Conservation (phyloP, 1,139 yeast species). For the Diutina mesorugosa region DNA sequence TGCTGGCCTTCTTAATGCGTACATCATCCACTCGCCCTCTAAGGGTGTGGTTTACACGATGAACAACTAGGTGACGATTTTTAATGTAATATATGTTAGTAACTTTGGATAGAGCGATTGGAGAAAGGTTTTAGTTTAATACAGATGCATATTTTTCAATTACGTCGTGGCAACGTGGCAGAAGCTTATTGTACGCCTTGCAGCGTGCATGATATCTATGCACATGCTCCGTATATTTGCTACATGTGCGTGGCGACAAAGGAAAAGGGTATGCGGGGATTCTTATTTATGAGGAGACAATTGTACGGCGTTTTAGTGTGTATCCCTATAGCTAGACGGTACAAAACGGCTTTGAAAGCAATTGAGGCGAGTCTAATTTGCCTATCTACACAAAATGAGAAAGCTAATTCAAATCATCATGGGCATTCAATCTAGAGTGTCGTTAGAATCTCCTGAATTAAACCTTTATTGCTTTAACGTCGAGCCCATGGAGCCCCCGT, state of each 20-base stretch:
- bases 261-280: background rate
- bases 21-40: slow-evolving; percentile 55
- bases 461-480: background rate
- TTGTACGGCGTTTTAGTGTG: background rate
- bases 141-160: background rate
- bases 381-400: too few species aligned
- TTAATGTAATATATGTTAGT: background rate
- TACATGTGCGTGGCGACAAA: too few species aligned
- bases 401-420: too few species aligned
- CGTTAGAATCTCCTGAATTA: too few species aligned
- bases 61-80: background rate
- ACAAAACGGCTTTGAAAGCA: too few species aligned
- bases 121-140: too few species aligned
- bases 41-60: slow-evolving; percentile 23
- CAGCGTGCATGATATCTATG: background rate
- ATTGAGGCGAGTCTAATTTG: too few species aligned
- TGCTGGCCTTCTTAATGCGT: slow-evolving; percentile 56
- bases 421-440: too few species aligned
- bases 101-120: too few species aligned
- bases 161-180: background rate
- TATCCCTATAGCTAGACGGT: background rate
- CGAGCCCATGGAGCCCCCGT: slow-evolving; percentile 2
- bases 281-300: background rate
- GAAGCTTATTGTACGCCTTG: background rate
- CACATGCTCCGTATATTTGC: background rate